These are phyloP conservation scores for Boletus reticuloceps DNA, from an alignment of 768 basidiomycete genomes.

Conservation along the genomic window DNA sequence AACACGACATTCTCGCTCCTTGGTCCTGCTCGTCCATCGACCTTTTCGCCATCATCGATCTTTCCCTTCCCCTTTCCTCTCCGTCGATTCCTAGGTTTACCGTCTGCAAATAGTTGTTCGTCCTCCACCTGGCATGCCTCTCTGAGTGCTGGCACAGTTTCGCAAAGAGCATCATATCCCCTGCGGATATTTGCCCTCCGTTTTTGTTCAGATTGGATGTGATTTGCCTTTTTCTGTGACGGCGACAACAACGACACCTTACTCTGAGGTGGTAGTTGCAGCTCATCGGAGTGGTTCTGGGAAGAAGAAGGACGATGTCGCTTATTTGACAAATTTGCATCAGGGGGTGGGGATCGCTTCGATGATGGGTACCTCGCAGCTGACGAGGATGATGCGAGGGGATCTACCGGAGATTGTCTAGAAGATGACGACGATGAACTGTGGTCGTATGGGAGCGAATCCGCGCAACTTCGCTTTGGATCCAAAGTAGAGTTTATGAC, in stretches of 20 bases:
- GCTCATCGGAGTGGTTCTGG: slow-evolving; percentile 8
- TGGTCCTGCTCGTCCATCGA: slow-evolving; percentile 85
- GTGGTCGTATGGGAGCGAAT: slow-evolving; percentile 11
- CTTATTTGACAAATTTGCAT: slow-evolving; percentile 29
- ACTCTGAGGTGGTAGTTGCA: slow-evolving; percentile 10
- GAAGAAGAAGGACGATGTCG: slow-evolving; percentile 28
- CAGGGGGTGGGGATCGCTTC: slow-evolving; percentile 28
- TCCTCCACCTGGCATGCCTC: slow-evolving; percentile 82
- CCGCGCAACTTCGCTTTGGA: slow-evolving; percentile 6
- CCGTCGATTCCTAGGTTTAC: slow-evolving; percentile 36
- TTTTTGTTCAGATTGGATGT: slow-evolving; percentile 93
- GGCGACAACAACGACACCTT: slow-evolving; percentile 56
- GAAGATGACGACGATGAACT: slow-evolving; percentile 29
- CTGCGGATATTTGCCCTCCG: slow-evolving; percentile 86
- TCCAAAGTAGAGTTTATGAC: slow-evolving; percentile 7
- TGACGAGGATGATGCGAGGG: slow-evolving; percentile 15
- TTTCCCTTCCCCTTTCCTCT: slow-evolving; percentile 37
- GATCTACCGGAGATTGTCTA: slow-evolving; percentile 24
- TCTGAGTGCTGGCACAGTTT: slow-evolving; percentile 74
- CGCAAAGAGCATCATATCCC: slow-evolving; percentile 87
- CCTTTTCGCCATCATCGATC: slow-evolving; percentile 55
- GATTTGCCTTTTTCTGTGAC: slow-evolving; percentile 89
- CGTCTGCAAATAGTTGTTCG: slow-evolving; percentile 38
- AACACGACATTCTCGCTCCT: slow-evolving; percentile 89
- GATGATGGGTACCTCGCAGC: slow-evolving; percentile 9